phyloP scores from a whole-genome alignment of 2,329 filamentous ascomycete species.

The Mycosphaerella arachidis region DNA sequence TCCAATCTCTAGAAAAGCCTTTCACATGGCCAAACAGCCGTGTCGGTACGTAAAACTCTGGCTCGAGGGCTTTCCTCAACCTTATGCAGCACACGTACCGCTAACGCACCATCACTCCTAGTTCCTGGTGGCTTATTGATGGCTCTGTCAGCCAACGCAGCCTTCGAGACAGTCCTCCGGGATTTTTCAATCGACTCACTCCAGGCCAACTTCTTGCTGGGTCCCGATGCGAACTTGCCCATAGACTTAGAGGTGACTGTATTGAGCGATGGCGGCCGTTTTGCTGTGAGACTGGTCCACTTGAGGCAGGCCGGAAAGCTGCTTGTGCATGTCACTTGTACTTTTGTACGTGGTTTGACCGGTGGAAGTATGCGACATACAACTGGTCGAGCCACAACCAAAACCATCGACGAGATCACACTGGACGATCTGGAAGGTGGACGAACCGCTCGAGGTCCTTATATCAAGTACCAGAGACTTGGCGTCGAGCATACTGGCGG shows the following conservation, averaged over 20 bases:
- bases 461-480: conserved; percentile 16
- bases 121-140: not conserved
- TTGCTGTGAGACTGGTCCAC: conserved; percentile 1
- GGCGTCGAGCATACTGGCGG: conserved; percentile 2
- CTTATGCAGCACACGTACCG: not conserved
- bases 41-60: not conserved
- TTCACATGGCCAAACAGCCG: not conserved
- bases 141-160: not conserved
- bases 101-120: not conserved
- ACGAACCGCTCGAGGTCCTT: conserved; percentile 8
- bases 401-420: conserved; percentile 7
- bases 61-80: not conserved
- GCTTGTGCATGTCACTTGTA: conserved; percentile 6
- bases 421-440: conserved; percentile 15
- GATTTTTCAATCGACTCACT: not conserved
- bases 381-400: conserved; percentile 3
- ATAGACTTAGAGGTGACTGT: conserved; percentile 2
- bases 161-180: not conserved
- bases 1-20: not conserved
- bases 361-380: conserved; percentile 14
- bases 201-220: conserved; percentile 5
- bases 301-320: conserved; percentile 1
- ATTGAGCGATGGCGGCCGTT: conserved; percentile 10
- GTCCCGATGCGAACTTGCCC: not conserved
- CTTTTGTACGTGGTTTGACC: conserved; percentile 14